Base-by-base conservation (phyloP, 495 filamentous ascomycete species). In the Gamarada debralockiae region DNA sequence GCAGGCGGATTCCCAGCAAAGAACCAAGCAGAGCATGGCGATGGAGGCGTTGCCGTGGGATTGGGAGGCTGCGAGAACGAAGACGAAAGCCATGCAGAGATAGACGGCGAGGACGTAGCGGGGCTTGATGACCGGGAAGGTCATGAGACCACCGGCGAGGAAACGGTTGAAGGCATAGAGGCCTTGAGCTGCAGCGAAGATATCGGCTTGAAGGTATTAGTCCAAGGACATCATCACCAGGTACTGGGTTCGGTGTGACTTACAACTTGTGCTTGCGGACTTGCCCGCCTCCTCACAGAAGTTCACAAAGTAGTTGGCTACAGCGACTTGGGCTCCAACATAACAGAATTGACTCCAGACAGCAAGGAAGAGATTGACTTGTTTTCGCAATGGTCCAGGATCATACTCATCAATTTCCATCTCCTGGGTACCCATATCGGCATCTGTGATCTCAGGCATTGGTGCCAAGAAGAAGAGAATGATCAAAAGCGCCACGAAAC, bases 371-470 rank as follows among this genome's bases (percentile, higher is more conserved):
- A 89, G 71, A 9, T 74, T 78, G 64, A 81, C 83, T 52, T 88
- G 82, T 52, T 81, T 81, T 40, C 67, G 59, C 54, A 88, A 70
- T 3, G 82, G 74, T 60, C 72, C 70, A 57, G 73, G 68, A 41
- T 57, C 57, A 38, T 52, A 59, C 1, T 59, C 27, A n/a, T 29
- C 52, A 18, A 65, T 66, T 7, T 66, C 69, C 43, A 70, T 68
- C 52, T 70, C 73, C 59, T 73, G 77, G 31, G 74, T 72, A 20
- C 73, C 78, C 83, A 87, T 87, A 65, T 88, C 85, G 18, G 83
- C 83, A 60, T 90, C 85, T 3, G 85, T 88, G 60, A 89, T 78
- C 64, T 90, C 85, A 34, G 85, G 85, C 38, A 90, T 85, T 0
- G 73, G 72, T 6, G 79, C 73, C 27, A 89, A 60, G 65, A 74